A percentile compares a stretch with the other conserved stretches of the same genome.
Evolutionary conservation across 495 filamentous ascomycete genomes (phyloP).

Genomic region (Polyplosphaeria fusca): DNA sequence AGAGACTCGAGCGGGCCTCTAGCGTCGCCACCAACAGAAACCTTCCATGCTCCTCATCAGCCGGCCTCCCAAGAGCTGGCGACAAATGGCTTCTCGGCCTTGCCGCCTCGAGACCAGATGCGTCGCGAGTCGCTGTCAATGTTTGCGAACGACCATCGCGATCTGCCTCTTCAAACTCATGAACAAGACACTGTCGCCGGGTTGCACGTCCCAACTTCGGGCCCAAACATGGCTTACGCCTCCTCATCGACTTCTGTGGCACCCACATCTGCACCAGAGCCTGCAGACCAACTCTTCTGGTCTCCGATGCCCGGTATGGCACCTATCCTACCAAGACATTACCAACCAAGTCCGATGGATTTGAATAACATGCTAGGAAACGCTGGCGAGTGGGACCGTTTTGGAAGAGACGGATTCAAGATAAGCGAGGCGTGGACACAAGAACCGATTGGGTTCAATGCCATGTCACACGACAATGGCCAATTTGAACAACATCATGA

Average conservation of each 20-base stretch:
- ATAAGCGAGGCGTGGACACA: constrained; percentile 24
- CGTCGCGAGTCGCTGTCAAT: constrained; percentile 19
- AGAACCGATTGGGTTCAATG: constrained; percentile 1
- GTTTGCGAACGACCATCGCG: constrained; percentile 7
- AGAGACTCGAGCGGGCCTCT: neutral
- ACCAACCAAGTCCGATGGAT: constrained; percentile 26
- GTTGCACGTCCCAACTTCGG: neutral
- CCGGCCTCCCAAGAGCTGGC: neutral
- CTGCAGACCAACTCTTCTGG: constrained; percentile 36
- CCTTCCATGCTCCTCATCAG: neutral
- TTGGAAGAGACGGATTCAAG: constrained; percentile 31
- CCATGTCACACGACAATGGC: neutral
- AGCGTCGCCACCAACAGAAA: constrained; percentile 5
- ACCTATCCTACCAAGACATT: constrained; percentile 19
- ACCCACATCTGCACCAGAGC: neutral
- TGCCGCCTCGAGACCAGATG: neutral
- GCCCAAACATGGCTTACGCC: neutral
- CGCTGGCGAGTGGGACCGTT: constrained; percentile 28
- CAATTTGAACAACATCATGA: neutral
- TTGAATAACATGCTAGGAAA: constrained; percentile 24
- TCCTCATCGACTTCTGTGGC: neutral
- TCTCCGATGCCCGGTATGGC: constrained; percentile 35
- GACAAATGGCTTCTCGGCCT: neutral
- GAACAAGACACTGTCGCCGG: neutral
- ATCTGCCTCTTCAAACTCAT: neutral